A percentile compares a stretch with the other conserved stretches of the same genome.
phyloP scores from a whole-genome alignment of 2,329 filamentous ascomycete genomes.

The Tolypocladium ophioglossoides region DNA sequence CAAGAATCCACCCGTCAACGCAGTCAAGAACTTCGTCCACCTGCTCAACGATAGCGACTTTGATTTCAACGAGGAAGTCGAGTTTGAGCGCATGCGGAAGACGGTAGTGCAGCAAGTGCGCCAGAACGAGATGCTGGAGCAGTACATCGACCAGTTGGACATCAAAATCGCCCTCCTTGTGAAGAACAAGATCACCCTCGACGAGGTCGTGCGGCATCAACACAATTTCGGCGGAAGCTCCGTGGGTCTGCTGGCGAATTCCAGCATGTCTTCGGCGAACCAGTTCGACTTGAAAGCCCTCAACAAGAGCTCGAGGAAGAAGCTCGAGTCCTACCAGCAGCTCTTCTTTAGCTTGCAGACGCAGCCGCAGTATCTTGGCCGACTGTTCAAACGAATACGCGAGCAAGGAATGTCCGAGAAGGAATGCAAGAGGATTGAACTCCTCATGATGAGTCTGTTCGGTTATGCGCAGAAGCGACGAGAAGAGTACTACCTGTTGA shows the following conservation, averaged over 20 bases:
- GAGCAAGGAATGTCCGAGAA: conserved; percentile 81
- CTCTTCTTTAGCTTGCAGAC: conserved; percentile 96
- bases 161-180: conserved; percentile 98
- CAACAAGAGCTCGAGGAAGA: conserved; percentile 92
- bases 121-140: conserved; percentile 92
- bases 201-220: conserved; percentile 95
- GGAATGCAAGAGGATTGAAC: conserved; percentile 85
- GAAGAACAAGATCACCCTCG: conserved; percentile 98
- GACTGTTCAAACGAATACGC: conserved; percentile 74
- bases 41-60: conserved; percentile 96
- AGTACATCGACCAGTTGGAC: conserved; percentile 96
- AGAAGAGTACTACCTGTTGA: conserved; percentile 94
- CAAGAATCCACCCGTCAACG: conserved; percentile 92
- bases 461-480: conserved; percentile 94
- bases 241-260: conserved; percentile 74
- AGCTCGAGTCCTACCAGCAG: conserved; percentile 94
- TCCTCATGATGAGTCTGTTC: conserved; percentile 91
- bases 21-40: conserved; percentile 97
- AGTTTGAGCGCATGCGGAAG: conserved; percentile 90
- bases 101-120: conserved; percentile 95
- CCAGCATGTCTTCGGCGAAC: conserved; percentile 78
- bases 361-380: conserved; percentile 85
- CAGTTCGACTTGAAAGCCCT: conserved; percentile 94
- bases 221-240: conserved; percentile 90
- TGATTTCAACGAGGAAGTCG: conserved; percentile 96